These are phyloP conservation scores for Yamadazyma endophytica DNA, from an alignment of 805 yeast species.

Conservation along the genomic window DNA sequence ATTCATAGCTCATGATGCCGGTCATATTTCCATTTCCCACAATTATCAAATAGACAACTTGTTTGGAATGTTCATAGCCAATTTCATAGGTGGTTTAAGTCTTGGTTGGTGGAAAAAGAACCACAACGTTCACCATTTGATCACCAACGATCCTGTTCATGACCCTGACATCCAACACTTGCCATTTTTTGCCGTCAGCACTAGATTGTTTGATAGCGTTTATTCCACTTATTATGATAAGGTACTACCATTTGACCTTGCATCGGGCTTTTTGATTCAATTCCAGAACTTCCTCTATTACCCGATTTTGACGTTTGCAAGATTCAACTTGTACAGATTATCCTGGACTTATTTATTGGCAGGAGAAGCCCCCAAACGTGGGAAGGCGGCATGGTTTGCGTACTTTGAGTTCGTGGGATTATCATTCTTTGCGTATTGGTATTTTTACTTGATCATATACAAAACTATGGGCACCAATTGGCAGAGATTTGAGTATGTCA, in stretches of 20 bases:
- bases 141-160: conserved; percentile 90
- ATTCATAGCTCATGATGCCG: conserved; percentile 87
- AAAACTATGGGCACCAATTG: conserved; percentile 49
- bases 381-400: conserved; percentile 84
- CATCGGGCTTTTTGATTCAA: conserved; percentile 56
- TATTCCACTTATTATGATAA: conserved; percentile 80
- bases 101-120: conserved; percentile 94
- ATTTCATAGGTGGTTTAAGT: conserved; percentile 83
- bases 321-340: conserved; percentile 78
- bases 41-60: conserved; percentile 71
- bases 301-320: conserved; percentile 74
- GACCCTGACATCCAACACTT: conserved; percentile 93
- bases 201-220: conserved; percentile 61
- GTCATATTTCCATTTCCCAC: conserved; percentile 81
- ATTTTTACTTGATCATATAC: conserved; percentile 59
- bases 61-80: conserved; percentile 69
- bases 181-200: conserved; percentile 85
- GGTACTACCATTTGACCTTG: conserved; percentile 59
- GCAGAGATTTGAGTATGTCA: conserved; percentile 53
- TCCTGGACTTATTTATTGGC: conserved; percentile 72
- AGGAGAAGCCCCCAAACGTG: conserved; percentile 78
- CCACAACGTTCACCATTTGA: conserved; percentile 88
- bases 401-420: conserved; percentile 74
- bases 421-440: conserved; percentile 73
- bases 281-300: conserved; percentile 70